Evolutionary conservation across 2,329 filamentous ascomycete genomes (phyloP).

Genomic region (Calonectria pseudoturangicola): DNA sequence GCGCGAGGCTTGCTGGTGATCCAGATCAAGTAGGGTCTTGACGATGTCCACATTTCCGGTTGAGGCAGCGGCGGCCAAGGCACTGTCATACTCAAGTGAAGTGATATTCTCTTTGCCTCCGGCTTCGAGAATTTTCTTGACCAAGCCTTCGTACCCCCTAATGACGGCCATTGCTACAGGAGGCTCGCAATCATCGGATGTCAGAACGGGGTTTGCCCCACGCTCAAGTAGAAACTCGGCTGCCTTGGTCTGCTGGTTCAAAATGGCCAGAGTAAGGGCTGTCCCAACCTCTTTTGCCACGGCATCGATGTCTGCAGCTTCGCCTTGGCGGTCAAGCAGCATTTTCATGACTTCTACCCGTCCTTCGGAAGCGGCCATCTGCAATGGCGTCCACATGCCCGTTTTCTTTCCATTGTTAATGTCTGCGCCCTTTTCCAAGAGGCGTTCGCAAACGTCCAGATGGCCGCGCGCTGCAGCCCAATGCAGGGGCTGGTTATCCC

Average conservation of each 20-base stretch:
- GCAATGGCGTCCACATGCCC: slow-evolving; percentile 29
- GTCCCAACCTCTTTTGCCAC: slow-evolving; percentile 30
- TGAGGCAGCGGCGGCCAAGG: slow-evolving; percentile 37
- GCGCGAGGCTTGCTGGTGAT: slow-evolving; percentile 26
- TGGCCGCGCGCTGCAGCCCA: slow-evolving; percentile 33
- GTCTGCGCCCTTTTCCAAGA: slow-evolving; percentile 33
- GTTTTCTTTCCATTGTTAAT: slow-evolving; percentile 33
- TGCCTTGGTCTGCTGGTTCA: slow-evolving; percentile 36
- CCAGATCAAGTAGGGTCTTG: slow-evolving; percentile 32
- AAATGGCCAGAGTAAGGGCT: slow-evolving; percentile 28
- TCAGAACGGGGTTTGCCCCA: slow-evolving; percentile 31
- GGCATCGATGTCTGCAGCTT: slow-evolving; percentile 24
- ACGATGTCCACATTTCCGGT: slow-evolving; percentile 37
- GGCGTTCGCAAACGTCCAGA: slow-evolving; percentile 23
- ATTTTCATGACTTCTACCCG: slow-evolving; percentile 33
- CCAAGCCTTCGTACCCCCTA: slow-evolving; percentile 38
- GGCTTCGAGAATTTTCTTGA: slow-evolving; percentile 29
- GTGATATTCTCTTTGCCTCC: slow-evolving; percentile 32
- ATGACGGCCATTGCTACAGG: slow-evolving; percentile 37
- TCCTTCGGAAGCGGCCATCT: slow-evolving; percentile 33
- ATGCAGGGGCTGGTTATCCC: slow-evolving; percentile 34
- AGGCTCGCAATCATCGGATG: slow-evolving; percentile 30
- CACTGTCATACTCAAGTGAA: slow-evolving; percentile 32
- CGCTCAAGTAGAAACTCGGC: slow-evolving; percentile 34
- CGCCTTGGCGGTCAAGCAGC: slow-evolving; percentile 23